Evolutionary conservation across 169 alveolate genomes (phyloP).

Genomic region (Cryptosporidium sp.): DNA sequence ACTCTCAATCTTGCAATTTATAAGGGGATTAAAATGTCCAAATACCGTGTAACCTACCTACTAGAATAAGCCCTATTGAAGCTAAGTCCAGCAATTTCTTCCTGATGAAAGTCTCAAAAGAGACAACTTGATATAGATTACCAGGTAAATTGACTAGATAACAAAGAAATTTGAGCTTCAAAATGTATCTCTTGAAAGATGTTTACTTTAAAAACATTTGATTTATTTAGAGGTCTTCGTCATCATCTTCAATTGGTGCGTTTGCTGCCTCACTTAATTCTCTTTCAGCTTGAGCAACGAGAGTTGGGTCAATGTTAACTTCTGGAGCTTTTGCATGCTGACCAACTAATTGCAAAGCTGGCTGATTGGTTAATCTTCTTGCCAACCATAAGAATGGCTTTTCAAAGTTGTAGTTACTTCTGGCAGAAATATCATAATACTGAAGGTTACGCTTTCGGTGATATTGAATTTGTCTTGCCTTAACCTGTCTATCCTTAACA

Average conservation of each 20-base stretch:
- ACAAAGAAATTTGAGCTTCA: not conserved
- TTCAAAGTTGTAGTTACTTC: constrained; percentile 97
- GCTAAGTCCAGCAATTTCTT: not conserved
- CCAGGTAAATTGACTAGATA: not conserved
- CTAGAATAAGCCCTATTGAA: not conserved
- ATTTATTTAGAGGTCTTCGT: constrained; percentile 77
- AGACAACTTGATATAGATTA: not conserved
- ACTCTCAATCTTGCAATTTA: not conserved
- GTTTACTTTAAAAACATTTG: not conserved
- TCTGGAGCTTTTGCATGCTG: constrained; percentile 94
- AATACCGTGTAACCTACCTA: not conserved
- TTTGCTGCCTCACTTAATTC: constrained; percentile 92
- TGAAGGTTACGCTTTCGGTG: constrained; percentile 98
- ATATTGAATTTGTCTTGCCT: constrained; percentile 97
- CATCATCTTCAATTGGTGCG: constrained; percentile 92
- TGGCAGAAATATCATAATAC: constrained; percentile 98
- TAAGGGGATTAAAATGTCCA: not conserved
- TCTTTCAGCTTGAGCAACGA: constrained; percentile 89
- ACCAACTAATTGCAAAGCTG: constrained; percentile 87
- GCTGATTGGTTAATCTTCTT: constrained; percentile 91
- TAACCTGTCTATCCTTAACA: constrained; percentile 99
- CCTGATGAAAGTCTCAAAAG: not conserved
- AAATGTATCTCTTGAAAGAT: not conserved
- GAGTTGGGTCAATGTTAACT: constrained; percentile 87
- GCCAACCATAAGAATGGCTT: constrained; percentile 98